A percentile compares a stretch with the other conserved stretches of the same genome.
Evolutionary conservation across 805 yeast species (phyloP).

Genomic region (Yarrowia phangngaensis): DNA sequence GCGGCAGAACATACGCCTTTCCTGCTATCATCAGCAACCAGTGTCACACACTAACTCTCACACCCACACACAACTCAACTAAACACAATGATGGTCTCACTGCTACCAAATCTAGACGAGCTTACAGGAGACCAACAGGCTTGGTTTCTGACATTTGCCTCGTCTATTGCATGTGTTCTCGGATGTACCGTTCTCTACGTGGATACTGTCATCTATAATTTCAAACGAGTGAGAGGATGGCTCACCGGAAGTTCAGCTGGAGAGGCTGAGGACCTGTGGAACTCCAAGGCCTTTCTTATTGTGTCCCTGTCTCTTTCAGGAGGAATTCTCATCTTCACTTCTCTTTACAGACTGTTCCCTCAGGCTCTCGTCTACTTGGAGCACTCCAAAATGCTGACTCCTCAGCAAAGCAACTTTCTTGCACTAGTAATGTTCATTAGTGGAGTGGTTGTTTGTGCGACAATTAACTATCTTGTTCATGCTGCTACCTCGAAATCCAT

Average conservation of each 20-base stretch:
- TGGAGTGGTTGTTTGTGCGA: conserved; percentile 61
- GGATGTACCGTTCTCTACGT: conserved; percentile 67
- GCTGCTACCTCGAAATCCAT: conserved; percentile 72
- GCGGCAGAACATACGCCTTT: too few species aligned
- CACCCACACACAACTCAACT: too few species aligned
- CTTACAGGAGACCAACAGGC: conserved; percentile 30
- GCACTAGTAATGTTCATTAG: conserved; percentile 48
- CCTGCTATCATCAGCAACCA: too few species aligned
- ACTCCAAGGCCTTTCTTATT: conserved; percentile 54
- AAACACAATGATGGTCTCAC: conserved; percentile 6
- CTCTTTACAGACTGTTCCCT: conserved; percentile 75
- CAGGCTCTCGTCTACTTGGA: conserved; percentile 51
- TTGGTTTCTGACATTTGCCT: conserved; percentile 60
- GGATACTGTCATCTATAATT: conserved; percentile 55
- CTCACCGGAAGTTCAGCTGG: not conserved
- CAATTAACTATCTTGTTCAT: conserved; percentile 65
- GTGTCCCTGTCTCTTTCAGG: conserved; percentile 72
- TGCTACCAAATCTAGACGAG: conserved; percentile 20
- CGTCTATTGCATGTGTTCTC: conserved; percentile 64
- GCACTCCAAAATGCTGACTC: conserved; percentile 35
- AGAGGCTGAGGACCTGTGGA: conserved; percentile 13
- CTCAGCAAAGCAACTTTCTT: conserved; percentile 39
- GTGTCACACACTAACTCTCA: too few species aligned
- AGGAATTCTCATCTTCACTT: conserved; percentile 76
- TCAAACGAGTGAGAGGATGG: conserved; percentile 44